Evolutionary conservation across 163 green algal species (phyloP), one percentile per base, ranked within the genome.

Genomic region (Chloroidium sp.): DNA sequence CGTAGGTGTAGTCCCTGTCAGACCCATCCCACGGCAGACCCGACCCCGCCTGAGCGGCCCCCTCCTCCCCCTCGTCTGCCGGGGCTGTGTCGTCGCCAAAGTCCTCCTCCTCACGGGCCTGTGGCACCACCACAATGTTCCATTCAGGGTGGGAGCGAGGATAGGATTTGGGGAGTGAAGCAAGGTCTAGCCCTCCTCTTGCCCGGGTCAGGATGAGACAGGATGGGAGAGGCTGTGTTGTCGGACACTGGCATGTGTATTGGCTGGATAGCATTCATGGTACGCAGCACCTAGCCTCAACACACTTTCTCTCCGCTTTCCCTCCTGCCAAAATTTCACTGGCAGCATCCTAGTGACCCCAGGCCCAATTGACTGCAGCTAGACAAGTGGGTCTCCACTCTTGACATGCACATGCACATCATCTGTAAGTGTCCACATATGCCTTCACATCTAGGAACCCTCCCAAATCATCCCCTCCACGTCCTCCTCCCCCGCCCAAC

Each of bases 1-100:
- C 95, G 84, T 99, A 99, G 1, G 88, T 91, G 90, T 99, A 99
- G 78, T 99, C 96, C 2, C 96, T 86, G 85, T 98, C 94, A 6
- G 87, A 91, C 36, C 93, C 94, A 64, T 97, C 95, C 96, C 96
- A 99, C 0, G 95, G 90, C 62, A 96, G 84, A 6, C 87, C 86
- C 13, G 79, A 84, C 60, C 69, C 83, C 4, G 10, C 87, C 61
- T 87, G 91, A 61, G 86, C 84, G 59, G 80, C 72, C 4, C 69
- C 59, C 69, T 80, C 79, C 2, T 81, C 83, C 1, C 61, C 85
- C 2, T 76, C 87, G 36, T 88, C 87, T 76, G 6, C 79, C 68
- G 60, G 62, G 61, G 8, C 8, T 10, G 82, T 80, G 60, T 83
- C 82, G 12, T 82, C 84, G 59, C 76, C 85, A 3, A 78, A 84